Base-by-base conservation (phyloP, 441 rosid species). In the Pelargonium citronellum region DNA sequence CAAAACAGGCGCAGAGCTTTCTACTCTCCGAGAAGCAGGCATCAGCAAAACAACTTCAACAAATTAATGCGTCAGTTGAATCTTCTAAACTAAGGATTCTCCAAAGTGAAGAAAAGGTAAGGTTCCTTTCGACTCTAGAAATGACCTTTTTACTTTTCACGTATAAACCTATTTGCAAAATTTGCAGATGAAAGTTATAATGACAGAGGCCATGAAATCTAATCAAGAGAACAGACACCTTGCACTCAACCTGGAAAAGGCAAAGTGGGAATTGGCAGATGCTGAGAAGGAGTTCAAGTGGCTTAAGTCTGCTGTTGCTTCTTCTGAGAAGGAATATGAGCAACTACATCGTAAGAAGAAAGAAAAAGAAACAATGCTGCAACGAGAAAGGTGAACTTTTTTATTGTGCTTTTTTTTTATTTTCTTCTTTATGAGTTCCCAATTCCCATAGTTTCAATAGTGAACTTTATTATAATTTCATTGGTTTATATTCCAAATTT, bases 231-330 rank as follows among this genome's bases (percentile, higher is more conserved):
- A 89, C 77, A 87, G 86, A 71, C 91, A 81, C 80, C 81, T 90
- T 37, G 78, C 81, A 61, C 67, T 85, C 74, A 83, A 72, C 75
- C 83, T 89, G 60, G 97, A 90, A 85, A 85, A 80, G 69, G 84
- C 87, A 34, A 89, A 84, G 74, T 83, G 90, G 89, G 96, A 95
- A 78, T 82, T 89, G 77, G 84, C 82, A 51, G 96, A 95, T 78
- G 89, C 90, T 2, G 99, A 92, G 83, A 90, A 88, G 82, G 98
- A 92, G 77, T 82, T 83, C 80, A 89, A 88, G 78, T 92, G 95
- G 91, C 84, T 95, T 68, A 95, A 87, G 75, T 84, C 92, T 24
- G 85, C 95, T 49, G 71, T 79, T 74, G 70, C 90, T 79, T 87
- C 87, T 47, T 87, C 95, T 27, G 96, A 92, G 68, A 90, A 92